Evolutionary conservation across 108 stramenopile species (phyloP).

Genomic region (Seminavis robusta): DNA sequence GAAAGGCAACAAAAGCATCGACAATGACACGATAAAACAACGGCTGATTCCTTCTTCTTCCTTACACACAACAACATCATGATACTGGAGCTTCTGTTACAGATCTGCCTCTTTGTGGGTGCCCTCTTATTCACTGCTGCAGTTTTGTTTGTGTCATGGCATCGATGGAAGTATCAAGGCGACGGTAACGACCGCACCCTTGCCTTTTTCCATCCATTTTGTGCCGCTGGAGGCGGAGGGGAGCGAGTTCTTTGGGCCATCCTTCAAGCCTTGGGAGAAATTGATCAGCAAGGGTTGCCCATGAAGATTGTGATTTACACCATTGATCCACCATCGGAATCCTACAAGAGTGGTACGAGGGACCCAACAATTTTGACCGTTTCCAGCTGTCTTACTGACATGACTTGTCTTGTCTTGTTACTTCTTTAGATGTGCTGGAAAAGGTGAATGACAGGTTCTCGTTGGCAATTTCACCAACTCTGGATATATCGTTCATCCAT

Average conservation of each 20-base stretch:
- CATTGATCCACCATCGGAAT: constrained; percentile 51
- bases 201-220: constrained; percentile 89
- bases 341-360: constrained; percentile 27
- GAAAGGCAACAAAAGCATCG: too few relatives aligned
- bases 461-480: constrained; percentile 18
- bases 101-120: too few relatives aligned
- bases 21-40: too few relatives aligned
- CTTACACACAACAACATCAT: too few relatives aligned
- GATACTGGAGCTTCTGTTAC: too few relatives aligned
- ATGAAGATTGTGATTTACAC: constrained; percentile 80
- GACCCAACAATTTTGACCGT: neutral
- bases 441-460: constrained; percentile 42
- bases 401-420: neutral
- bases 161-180: too few relatives aligned
- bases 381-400: neutral
- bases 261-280: constrained; percentile 66
- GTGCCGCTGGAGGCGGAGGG: constrained; percentile 92
- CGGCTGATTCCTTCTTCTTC: too few relatives aligned
- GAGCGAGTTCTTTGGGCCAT: constrained; percentile 98
- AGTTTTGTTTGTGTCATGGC: too few relatives aligned
- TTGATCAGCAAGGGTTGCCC: constrained; percentile 27
- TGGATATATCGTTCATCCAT: constrained; percentile 61
- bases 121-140: too few relatives aligned
- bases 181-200: constrained; percentile 3
- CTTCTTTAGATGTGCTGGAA: constrained; percentile 23